Evolutionary conservation across 139 green algal species (phyloP).

Genomic region (Coelastrella sp.): DNA sequence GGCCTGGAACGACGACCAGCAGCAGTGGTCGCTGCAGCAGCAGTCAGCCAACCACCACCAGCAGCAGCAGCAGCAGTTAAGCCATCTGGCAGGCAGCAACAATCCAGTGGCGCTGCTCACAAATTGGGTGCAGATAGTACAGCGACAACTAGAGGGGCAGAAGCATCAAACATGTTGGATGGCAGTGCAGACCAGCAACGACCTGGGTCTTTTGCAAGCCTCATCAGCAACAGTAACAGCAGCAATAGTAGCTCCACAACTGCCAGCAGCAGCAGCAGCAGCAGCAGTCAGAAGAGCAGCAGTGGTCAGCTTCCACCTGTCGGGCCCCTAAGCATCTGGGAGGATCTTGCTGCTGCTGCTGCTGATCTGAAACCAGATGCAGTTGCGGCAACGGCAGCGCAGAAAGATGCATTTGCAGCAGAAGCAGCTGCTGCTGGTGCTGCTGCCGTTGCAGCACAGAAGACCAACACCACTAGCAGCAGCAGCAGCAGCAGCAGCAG

Average conservation of each 20-base stretch:
- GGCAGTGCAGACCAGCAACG: neutral
- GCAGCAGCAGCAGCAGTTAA: neutral
- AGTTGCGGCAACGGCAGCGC: conserved; percentile 9
- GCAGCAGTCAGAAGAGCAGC: conserved; percentile 20
- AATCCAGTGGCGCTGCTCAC: neutral
- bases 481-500: neutral
- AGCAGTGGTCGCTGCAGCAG: conserved; percentile 1
- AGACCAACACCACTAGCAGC: neutral
- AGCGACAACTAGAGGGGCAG: neutral
- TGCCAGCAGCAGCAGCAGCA: neutral
- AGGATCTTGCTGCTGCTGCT: conserved; percentile 23
- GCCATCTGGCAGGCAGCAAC: neutral
- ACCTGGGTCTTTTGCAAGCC: conserved; percentile 1
- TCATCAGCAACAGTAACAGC: conserved; percentile 10
- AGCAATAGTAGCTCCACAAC: conserved; percentile 9
- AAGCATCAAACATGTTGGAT: neutral
- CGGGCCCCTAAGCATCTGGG: conserved; percentile 29
- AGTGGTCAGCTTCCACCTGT: neutral
- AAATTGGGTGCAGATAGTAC: neutral
- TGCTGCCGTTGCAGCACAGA: neutral
- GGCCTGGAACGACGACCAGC: neutral
- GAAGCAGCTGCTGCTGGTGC: conserved; percentile 31
- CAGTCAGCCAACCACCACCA: neutral
- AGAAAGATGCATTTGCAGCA: conserved; percentile 29
- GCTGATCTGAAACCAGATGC: conserved; percentile 7